Conservation (phyloP, 192 early-diverging fungal species). For the Backusella circina region DNA sequence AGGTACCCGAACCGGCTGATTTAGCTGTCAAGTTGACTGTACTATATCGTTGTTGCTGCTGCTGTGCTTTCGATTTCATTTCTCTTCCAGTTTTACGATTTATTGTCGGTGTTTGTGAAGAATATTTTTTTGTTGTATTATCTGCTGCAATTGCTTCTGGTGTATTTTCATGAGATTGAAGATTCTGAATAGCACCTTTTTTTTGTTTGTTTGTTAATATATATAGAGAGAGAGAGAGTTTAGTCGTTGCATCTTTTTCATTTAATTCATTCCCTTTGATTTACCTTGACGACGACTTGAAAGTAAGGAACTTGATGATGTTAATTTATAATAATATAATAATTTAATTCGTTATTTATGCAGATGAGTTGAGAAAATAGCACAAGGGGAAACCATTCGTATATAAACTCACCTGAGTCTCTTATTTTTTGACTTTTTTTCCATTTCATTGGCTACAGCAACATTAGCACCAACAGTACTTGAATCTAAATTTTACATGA, state of each 20-base stretch:
- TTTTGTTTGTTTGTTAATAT: too few relatives aligned
- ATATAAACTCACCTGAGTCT: constrained; percentile 13
- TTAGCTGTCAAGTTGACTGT: background rate
- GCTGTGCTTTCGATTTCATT: background rate
- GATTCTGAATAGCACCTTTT: background rate
- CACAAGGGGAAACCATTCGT: background rate
- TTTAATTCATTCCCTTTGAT: background rate
- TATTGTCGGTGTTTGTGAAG: background rate
- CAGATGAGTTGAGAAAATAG: constrained; percentile 10
- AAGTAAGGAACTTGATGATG: constrained; percentile 11
- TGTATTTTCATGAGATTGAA: constrained; percentile 12
- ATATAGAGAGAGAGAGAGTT: background rate
- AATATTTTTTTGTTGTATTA: constrained; percentile 2
- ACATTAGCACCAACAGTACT: background rate
- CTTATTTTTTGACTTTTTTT: constrained; percentile 19
- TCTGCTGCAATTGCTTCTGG: constrained; percentile 8
- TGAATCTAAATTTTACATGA: background rate
- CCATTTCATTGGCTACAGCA: background rate
- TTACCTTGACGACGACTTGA: constrained; percentile 18
- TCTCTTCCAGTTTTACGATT: constrained; percentile 1
- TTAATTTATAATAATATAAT: background rate
- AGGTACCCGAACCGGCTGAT: constrained; percentile 1
- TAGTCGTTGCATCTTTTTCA: background rate
- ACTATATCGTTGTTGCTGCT: background rate
- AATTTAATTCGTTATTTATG: constrained; percentile 6